Evolutionary conservation across 2,329 filamentous ascomycete species (phyloP), one percentile per base, ranked within the genome.

Genomic region (Sphaerulina populicola): DNA sequence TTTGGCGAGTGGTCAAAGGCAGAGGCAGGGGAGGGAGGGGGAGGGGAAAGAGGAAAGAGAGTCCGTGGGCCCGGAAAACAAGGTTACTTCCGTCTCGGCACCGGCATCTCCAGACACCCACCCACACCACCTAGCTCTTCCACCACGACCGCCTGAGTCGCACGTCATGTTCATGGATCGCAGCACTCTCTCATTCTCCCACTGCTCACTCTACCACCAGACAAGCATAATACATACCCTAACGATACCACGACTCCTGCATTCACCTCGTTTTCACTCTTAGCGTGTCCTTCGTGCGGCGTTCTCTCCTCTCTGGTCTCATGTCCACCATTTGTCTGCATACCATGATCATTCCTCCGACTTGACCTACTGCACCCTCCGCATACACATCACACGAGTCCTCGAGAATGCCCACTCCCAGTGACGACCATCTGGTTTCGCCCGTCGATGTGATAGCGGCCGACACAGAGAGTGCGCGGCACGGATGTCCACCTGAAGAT

Each of bases 401-500:
- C 30, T 47, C 36, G 36, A 57, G 36, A 15, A 60, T 60, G 58
- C 58, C 58, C 41, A 60, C 58, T 38, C 56, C 56, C 14, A 58
- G 56, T 47, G 56, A 60, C 43, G 53, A 59, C 47, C 54, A 49
- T 30, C 33, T 55, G 18, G 44, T 15, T 31, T 45, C 49, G 27
- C 23, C 44, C 14, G 31, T 49, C 39, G n/a, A 36, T 23, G 29
- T 27, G 11, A 18, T 40, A 11, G 27, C 38, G 15, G 15, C 31
- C 41, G 47, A 44, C 21, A 15, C 40, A 30, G 39, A 44, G 21
- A 42, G 39, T 40, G 36, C 38, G 41, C 40, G 52, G 39, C 30
- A 39, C 42, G 47, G 69, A 58, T 75, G 73, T 63, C 73, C 73
- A 42, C 62, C 55, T 15, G 62, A 64, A 44, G 62, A 66, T 40